Base-by-base conservation (phyloP, 768 basidiomycete species). In the Kwoniella shandongensis region DNA sequence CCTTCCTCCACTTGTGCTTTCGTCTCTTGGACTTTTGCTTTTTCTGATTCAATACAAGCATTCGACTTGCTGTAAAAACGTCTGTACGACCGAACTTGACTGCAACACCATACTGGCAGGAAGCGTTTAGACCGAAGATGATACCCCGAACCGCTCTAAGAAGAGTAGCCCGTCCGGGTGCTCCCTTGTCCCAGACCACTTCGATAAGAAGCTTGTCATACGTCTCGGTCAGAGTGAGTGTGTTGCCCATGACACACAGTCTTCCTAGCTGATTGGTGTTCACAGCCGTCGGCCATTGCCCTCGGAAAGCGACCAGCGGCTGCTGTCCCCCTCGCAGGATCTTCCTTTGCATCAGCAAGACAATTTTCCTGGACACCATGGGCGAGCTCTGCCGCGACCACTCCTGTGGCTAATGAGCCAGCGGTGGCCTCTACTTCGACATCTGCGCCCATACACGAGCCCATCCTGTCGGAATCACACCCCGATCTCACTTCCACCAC, bases 361-460 rank as follows among this genome's bases (percentile, higher is more conserved):
- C 32, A 61, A 12, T 17, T 63, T 4, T 67, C 66, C n/a, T 65
- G 63, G 63, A 62, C 63, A 36, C 57, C 63, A 59, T 65, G 63
- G 66, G 36, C 36, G 41, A n/a, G 50, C 8, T 17, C 63, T 8
- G 42, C 62, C 17, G 49, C 62, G 18, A 11, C 26, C 6, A 3
- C 54, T 4, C 23, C 48, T n/a, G 15, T 29, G 10, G 26, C n/a
- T 3, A 47, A 49, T 5, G 57, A 52, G 18, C 23, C 40, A 22
- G 38, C 36, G 17, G 18, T 25, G 35, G 35, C 54, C 1, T 29
- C 61, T 20, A 35, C 60, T 18, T 51, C 56, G 25, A n/a, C 56
- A 3, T 30, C 62, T 2, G 41, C 59, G n/a, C 22, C 51, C 17
- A 35, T 22, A 13, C 62, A 58, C 42, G 65, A 70, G 39, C 58